Evolutionary conservation across 163 green algal genomes (phyloP), one percentile per base, ranked within the genome.

Genomic region (Smithsoniella earleae): DNA sequence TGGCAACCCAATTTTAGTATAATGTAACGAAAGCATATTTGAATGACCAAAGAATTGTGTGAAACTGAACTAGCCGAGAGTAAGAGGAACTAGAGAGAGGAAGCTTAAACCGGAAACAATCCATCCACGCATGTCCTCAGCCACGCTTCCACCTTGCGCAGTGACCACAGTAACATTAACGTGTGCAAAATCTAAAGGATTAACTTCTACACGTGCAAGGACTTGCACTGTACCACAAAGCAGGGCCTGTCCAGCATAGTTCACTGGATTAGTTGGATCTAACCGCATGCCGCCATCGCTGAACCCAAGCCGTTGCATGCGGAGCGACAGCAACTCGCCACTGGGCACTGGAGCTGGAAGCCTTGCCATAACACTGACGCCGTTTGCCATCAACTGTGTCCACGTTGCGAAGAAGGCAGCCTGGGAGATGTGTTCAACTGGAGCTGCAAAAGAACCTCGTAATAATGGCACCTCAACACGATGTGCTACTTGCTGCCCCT

Each of bases 151-250:
- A 18, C 58, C 25, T 5, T n/a, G 0, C 0, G 1, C 25, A 5
- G 58, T 28, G 30, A 69, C 58, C n/a, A 69, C 25, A 4, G 58
- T 69, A 4, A 69, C 58, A 38, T 69, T 69, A 33, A 69, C 43
- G 20, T 69, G 58, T 31, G 58, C 6, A 13, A 4, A 43, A 13
- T 69, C 58, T 40, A 13, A 30, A 69, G 58, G 58, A 33, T 69
- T 69, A 4, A 69, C 58, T 31, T 69, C 58, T n/a, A 69, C 58
- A 36, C 58, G 58, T 4, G 58, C 34, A 30, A 69, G 58, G 30
- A 38, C 58, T 30, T 22, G 27, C n/a, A 6, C 18, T n/a, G 30
- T 31, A 5, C n/a, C 58, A 0, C 30, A 18, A 5, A 69, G 58
- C 58, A 69, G 30, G 5, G 58, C 25, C 58, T 69, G n/a, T 4